These are phyloP conservation scores for Nemania serpens DNA, from an alignment of 2,329 filamentous ascomycete genomes.

Conservation along the genomic window DNA sequence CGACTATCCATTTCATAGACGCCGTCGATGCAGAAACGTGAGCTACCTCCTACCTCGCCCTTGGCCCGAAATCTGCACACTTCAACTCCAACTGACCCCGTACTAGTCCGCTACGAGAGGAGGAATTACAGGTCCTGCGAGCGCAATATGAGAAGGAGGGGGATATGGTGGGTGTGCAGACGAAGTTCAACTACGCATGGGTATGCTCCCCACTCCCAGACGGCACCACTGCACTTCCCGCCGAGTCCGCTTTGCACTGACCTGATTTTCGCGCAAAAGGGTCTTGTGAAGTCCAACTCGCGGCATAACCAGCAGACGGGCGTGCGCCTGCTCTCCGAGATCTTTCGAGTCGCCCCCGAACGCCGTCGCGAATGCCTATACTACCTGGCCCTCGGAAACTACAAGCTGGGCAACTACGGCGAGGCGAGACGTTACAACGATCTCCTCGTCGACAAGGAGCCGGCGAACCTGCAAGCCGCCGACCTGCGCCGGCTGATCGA, in stretches of 20 bases:
- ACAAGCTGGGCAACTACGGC: conserved; percentile 96
- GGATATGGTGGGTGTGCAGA: conserved; percentile 94
- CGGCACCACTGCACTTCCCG: background rate
- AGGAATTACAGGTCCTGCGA: conserved; percentile 90
- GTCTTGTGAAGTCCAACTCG: conserved; percentile 88
- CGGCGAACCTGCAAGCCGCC: conserved; percentile 84
- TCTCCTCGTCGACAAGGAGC: conserved; percentile 86
- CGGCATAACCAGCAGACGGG: conserved; percentile 91
- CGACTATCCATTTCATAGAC: conserved; percentile 59
- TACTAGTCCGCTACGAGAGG: conserved; percentile 79
- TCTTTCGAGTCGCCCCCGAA: conserved; percentile 92
- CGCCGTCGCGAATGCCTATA: conserved; percentile 96
- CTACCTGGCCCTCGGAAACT: conserved; percentile 96
- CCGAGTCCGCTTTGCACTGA: conserved; percentile 2
- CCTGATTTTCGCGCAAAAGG: conserved; percentile 56
- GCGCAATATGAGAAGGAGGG: conserved; percentile 97
- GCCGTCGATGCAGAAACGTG: conserved; percentile 97
- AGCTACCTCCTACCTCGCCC: conserved; percentile 35
- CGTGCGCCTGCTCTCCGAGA: conserved; percentile 90
- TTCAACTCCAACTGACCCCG: conserved; percentile 19
- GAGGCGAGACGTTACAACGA: conserved; percentile 96
- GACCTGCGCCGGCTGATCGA: conserved; percentile 89
- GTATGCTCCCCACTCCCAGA: conserved; percentile 53
- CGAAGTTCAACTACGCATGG: conserved; percentile 99
- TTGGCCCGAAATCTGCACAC: background rate